Conservation (phyloP, 176 grass and related monocot species). For the Aegilops speltoides region DNA sequence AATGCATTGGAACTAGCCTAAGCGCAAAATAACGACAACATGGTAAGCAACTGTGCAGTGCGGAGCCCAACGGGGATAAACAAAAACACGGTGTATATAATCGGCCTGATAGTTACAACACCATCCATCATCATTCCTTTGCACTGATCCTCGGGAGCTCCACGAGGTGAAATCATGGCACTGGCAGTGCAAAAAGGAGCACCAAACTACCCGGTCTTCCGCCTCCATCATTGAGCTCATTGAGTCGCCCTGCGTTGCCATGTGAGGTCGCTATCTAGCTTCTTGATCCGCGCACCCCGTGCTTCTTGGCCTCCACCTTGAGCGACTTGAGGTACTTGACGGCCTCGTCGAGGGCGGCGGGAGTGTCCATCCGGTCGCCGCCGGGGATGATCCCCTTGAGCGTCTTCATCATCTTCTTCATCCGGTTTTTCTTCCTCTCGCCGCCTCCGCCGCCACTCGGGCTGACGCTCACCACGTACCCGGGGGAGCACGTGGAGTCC, state of each 20-base stretch:
- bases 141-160: constrained; percentile 10
- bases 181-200: constrained; percentile 27
- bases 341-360: constrained; percentile 70
- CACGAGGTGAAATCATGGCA: constrained; percentile 27
- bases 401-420: constrained; percentile 90
- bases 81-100: constrained; percentile 43
- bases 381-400: constrained; percentile 80
- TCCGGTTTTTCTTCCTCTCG: constrained; percentile 53
- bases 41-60: not conserved
- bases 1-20: too few relatives aligned
- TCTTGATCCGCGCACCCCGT: constrained; percentile 12
- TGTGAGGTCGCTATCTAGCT: constrained; percentile 10
- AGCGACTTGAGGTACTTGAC: constrained; percentile 73
- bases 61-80: not conserved
- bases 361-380: constrained; percentile 70
- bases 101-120: constrained; percentile 42
- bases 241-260: not conserved
- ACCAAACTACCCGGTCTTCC: not conserved
- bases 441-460: not conserved
- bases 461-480: constrained; percentile 31
- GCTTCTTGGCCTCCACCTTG: constrained; percentile 77
- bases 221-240: constrained; percentile 11
- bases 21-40: not conserved
- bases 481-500: constrained; percentile 75
- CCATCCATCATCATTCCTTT: constrained; percentile 9